Evolutionary conservation across 768 basidiomycete species (phyloP).

Genomic region (Solioccasus polychromus): DNA sequence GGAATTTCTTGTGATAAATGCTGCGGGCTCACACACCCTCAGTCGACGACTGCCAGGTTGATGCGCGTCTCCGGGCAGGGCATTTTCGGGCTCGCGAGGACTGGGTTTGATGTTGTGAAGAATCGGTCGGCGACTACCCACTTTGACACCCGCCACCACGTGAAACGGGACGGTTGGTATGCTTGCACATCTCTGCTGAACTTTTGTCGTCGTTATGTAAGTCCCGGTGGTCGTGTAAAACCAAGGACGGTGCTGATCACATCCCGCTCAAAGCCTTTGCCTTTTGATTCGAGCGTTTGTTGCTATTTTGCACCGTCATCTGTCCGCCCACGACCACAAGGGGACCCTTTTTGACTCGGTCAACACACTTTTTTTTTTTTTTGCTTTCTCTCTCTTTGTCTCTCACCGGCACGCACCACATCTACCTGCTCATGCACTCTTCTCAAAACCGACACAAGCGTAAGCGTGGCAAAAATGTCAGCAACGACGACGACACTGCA

Average conservation of each 20-base stretch:
- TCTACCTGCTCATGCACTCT: conserved; percentile 34
- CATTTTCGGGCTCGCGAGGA: conserved; percentile 13
- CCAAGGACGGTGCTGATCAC: background rate
- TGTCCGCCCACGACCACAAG: conserved; percentile 23
- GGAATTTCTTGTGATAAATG: conserved; percentile 31
- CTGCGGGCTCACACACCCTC: conserved; percentile 18
- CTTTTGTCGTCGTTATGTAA: conserved; percentile 34
- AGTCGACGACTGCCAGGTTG: conserved; percentile 20
- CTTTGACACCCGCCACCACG: conserved; percentile 31
- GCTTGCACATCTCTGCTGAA: conserved; percentile 28
- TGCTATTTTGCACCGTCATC: conserved; percentile 25
- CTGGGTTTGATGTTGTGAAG: conserved; percentile 30
- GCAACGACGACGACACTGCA: conserved; percentile 45
- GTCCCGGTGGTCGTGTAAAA: conserved; percentile 16
- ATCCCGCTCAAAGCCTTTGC: conserved; percentile 23
- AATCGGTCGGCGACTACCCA: conserved; percentile 22
- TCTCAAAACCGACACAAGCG: conserved; percentile 44
- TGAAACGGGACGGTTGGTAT: conserved; percentile 34
- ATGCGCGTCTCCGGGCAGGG: conserved; percentile 20
- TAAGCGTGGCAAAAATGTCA: conserved; percentile 49
- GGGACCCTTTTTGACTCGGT: conserved; percentile 26
- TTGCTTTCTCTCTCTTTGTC: conserved; percentile 19
- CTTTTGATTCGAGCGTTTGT: conserved; percentile 34
- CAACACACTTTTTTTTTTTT: conserved; percentile 27
- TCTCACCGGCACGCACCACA: conserved; percentile 18